Base-by-base conservation (phyloP, 352 stramenopile species). In the Globisporangium iwayamae region DNA sequence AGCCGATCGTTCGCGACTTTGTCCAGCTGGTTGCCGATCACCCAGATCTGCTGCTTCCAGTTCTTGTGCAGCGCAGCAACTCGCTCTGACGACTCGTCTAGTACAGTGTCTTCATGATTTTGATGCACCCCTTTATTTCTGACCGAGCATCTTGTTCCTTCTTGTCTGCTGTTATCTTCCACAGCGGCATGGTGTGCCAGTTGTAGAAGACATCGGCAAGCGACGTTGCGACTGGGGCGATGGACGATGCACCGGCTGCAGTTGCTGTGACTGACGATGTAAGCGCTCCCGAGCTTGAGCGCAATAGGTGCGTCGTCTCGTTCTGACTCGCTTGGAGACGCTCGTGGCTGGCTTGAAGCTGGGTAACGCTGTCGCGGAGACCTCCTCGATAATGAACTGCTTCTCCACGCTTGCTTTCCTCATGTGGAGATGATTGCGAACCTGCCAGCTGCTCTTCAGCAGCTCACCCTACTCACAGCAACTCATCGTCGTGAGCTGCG, bases 191-290 rank as follows among this genome's bases (percentile, higher is more conserved):
- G 22, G 8, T 18, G 48, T 54, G 48, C 25, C 48, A 54, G 48
- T 54, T 54, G 48, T 38, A 36, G 48, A 54, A 53, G 22, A 53
- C 47, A 3, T 22, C 47, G 11, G 47, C 47, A n/a, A 53, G 47
- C 47, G 10, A 53, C 11, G 47, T 10, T 9, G 47, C 47, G 47
- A 34, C 22, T 8, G 22, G 47, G 6, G 34, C 20, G 20, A 53
- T 30, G 28, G 22, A 6, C 8, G 22, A 4, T 20, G 22, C 11
- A 25, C 4, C 11, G 3, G 22, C 22, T 34, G 4, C 47, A 1
- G 9, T 8, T n/a, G 47, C 47, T 34, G 10, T 11, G 46, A 52
- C 47, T 54, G 7, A 11, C 14, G 20, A 16, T 32, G 20, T 2
- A 9, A 32, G 32, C 20, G 1, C 10, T 20, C 22, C 48, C 20